Evolutionary conservation across 768 basidiomycete genomes (phyloP).

Genomic region (Tricholoma furcatifolium): DNA sequence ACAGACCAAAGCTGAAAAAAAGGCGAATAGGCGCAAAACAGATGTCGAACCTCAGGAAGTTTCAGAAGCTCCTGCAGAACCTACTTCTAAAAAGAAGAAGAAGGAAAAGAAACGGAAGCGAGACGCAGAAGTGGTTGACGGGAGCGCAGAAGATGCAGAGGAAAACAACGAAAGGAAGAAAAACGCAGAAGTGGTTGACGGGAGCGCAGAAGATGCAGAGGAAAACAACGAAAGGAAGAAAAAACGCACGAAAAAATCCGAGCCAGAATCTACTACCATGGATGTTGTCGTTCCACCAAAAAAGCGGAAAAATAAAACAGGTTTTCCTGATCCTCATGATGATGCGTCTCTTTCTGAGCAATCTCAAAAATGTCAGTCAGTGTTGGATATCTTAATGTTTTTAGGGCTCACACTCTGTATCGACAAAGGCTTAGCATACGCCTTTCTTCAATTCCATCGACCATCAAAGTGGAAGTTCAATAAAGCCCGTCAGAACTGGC

Average conservation of each 20-base stretch:
- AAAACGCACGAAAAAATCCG: constrained; percentile 5
- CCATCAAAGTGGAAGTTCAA: constrained; percentile 68
- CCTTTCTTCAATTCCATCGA: constrained; percentile 49
- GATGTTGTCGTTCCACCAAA: constrained; percentile 19
- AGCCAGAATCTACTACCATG: constrained; percentile 4
- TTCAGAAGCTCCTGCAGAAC: neutral
- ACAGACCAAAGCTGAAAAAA: constrained; percentile 6
- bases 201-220: constrained; percentile 3
- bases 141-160: constrained; percentile 3
- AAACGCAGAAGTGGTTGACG: constrained; percentile 10
- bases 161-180: constrained; percentile 21
- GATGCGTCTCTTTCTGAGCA: constrained; percentile 36
- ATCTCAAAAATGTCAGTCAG: constrained; percentile 38
- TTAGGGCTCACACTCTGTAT: neutral
- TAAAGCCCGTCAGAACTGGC: constrained; percentile 75
- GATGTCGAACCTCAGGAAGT: neutral
- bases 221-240: constrained; percentile 19
- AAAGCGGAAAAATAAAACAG: constrained; percentile 43
- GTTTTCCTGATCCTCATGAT: constrained; percentile 40
- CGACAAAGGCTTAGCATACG: constrained; percentile 45
- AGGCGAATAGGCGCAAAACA: constrained; percentile 1
- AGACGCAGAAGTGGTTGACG: constrained; percentile 10
- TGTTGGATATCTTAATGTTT: constrained; percentile 1
- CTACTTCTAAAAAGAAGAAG: constrained; percentile 8
- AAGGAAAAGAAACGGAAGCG: constrained; percentile 23